phyloP scores from a whole-genome alignment of 257 asterid species.

The Solanum tacnaense region DNA sequence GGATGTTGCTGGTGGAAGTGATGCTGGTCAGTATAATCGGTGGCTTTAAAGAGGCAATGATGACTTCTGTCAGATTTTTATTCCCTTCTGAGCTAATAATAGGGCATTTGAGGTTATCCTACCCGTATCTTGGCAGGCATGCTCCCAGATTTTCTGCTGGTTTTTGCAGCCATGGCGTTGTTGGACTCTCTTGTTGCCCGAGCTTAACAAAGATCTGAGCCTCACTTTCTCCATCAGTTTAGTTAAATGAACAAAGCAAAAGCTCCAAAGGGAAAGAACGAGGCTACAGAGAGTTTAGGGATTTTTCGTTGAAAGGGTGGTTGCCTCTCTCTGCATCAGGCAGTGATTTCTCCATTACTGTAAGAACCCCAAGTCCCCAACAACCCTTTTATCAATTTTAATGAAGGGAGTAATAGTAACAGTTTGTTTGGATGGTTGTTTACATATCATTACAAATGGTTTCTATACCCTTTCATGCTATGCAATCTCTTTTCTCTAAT shows the following conservation, averaged over 20 bases:
- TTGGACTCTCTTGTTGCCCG: neutral
- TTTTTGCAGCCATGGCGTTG: slow-evolving; percentile 13
- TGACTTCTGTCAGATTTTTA: neutral
- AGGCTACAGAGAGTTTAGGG: slow-evolving; percentile 1
- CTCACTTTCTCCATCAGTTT: neutral
- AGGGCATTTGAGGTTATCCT: slow-evolving; percentile 6
- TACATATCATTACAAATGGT: neutral
- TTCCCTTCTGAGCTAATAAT: neutral
- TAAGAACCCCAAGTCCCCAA: neutral
- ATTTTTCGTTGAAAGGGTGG: slow-evolving; percentile 30
- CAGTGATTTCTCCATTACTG: slow-evolving; percentile 3
- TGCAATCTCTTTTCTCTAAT: neutral
- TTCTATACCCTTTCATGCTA: neutral
- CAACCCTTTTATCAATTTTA: slow-evolving; percentile 1
- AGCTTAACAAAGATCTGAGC: neutral
- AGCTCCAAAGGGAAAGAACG: neutral
- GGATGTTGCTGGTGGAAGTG: neutral
- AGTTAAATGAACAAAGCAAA: neutral
- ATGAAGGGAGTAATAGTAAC: neutral
- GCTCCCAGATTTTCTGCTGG: slow-evolving; percentile 9
- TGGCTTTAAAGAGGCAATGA: neutral
- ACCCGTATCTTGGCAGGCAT: slow-evolving; percentile 39
- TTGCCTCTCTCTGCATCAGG: slow-evolving; percentile 39
- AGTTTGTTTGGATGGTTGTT: neutral
- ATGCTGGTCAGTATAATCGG: neutral